phyloP scores from a whole-genome alignment of 2,329 filamentous ascomycete genomes.

The Sporothrix globosa region DNA sequence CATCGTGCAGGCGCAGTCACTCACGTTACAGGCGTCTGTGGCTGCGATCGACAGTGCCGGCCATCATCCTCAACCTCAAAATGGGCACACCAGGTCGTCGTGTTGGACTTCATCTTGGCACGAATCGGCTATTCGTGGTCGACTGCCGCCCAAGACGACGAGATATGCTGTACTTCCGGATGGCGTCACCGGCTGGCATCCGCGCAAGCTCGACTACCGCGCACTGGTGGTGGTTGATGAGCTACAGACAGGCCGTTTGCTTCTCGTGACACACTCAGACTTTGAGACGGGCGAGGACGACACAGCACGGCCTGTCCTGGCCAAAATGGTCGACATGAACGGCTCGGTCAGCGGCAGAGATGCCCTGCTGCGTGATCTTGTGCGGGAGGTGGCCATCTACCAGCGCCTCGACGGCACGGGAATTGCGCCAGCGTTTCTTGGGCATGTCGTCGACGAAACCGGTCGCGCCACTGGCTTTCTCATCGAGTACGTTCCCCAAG shows the following conservation, averaged over 20 bases:
- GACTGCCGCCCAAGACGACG: background rate
- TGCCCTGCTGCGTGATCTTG: constrained; percentile 1
- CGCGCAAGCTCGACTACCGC: constrained; percentile 29
- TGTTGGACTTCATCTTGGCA: background rate
- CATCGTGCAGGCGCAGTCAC: background rate
- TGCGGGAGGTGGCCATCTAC: constrained; percentile 32
- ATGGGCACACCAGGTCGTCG: background rate
- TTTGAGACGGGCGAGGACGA: constrained; percentile 14
- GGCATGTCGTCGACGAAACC: constrained; percentile 28
- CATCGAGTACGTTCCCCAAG: constrained; percentile 31
- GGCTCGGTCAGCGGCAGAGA: background rate
- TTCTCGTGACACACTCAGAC: constrained; percentile 30
- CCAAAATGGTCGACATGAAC: constrained; percentile 29
- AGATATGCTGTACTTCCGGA: background rate
- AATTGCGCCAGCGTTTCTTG: constrained; percentile 32
- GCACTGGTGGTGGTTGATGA: constrained; percentile 17
- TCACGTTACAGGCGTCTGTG: background rate
- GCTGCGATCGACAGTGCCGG: constrained; percentile 2
- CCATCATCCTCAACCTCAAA: constrained; percentile 12
- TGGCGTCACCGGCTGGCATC: constrained; percentile 30
- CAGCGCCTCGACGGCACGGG: constrained; percentile 24
- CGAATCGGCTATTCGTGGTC: background rate
- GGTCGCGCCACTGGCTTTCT: constrained; percentile 31
- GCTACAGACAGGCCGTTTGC: constrained; percentile 33
- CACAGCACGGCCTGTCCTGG: constrained; percentile 5